Evolutionary conservation across 2,329 filamentous ascomycete genomes (phyloP).

Genomic region (Nemania abortiva): DNA sequence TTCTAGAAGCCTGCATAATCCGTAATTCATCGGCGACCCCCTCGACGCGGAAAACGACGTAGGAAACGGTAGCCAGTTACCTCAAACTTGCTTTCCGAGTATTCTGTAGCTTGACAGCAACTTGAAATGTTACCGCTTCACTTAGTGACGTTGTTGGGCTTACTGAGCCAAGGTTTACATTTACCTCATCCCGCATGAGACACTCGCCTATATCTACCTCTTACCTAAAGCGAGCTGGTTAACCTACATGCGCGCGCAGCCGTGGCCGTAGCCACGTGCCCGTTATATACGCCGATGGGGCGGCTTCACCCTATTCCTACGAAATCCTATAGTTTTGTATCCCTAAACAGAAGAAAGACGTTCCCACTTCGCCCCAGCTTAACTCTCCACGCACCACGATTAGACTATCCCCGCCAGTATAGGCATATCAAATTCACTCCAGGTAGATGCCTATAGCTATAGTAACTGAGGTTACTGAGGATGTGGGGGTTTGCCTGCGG

Average conservation of each 20-base stretch:
- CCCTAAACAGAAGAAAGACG: neutral
- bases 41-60: neutral
- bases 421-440: neutral
- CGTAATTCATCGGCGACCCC: neutral
- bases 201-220: neutral
- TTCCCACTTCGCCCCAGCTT: neutral
- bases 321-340: neutral
- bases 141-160: neutral
- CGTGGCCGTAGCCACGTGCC: conserved; percentile 1
- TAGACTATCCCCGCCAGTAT: neutral
- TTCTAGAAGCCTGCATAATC: conserved; percentile 9
- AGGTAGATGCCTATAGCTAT: neutral
- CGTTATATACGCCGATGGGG: neutral
- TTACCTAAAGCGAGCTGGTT: neutral
- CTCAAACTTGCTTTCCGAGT: neutral
- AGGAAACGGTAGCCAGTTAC: neutral
- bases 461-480: neutral
- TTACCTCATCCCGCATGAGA: neutral
- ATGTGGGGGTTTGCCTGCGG: neutral
- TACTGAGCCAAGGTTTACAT: neutral
- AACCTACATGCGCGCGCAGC: neutral
- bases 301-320: neutral
- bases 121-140: neutral
- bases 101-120: neutral
- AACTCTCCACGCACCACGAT: neutral